Conservation (phyloP, 768 basidiomycete species). For the Flagelloscypha sp. region DNA sequence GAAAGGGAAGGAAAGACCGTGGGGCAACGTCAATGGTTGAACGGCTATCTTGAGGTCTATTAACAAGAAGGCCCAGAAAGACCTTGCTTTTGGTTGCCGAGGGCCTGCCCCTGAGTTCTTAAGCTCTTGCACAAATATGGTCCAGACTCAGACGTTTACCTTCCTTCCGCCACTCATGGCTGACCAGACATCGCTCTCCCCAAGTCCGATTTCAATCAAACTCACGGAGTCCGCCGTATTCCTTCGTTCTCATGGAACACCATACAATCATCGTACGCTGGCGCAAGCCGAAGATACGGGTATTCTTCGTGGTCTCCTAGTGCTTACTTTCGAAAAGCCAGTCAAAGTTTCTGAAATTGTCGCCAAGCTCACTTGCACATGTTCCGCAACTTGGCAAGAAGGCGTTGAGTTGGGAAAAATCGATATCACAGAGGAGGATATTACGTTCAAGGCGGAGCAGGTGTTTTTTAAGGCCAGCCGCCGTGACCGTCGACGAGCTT, state of each 20-base stretch:
- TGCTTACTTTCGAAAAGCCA: constrained; percentile 40
- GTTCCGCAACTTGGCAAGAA: constrained; percentile 76
- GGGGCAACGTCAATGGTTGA: too few relatives aligned
- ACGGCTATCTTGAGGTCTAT: too few relatives aligned
- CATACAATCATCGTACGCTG: constrained; percentile 19
- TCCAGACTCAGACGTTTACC: too few relatives aligned
- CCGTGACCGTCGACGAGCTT: constrained; percentile 26
- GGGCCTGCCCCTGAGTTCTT: too few relatives aligned
- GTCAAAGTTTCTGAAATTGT: constrained; percentile 83
- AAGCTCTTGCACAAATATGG: too few relatives aligned
- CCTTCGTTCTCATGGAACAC: constrained; percentile 35
- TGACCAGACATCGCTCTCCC: neutral
- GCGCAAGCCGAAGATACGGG: constrained; percentile 38
- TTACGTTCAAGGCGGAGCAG: constrained; percentile 60
- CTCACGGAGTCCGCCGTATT: constrained; percentile 72
- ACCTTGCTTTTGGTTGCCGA: too few relatives aligned
- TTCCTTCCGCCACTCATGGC: neutral
- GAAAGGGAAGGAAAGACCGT: too few relatives aligned
- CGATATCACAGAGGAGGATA: constrained; percentile 73
- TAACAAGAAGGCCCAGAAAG: too few relatives aligned
- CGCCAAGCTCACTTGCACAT: constrained; percentile 65
- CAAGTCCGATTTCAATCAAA: constrained; percentile 42
- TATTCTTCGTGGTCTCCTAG: constrained; percentile 56
- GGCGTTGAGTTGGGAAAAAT: constrained; percentile 64
- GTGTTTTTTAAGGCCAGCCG: constrained; percentile 64